A percentile compares a stretch with the other conserved stretches of the same genome.
phyloP scores from a whole-genome alignment of 179 eudicot genomes.

The Drosera spatulata region DNA sequence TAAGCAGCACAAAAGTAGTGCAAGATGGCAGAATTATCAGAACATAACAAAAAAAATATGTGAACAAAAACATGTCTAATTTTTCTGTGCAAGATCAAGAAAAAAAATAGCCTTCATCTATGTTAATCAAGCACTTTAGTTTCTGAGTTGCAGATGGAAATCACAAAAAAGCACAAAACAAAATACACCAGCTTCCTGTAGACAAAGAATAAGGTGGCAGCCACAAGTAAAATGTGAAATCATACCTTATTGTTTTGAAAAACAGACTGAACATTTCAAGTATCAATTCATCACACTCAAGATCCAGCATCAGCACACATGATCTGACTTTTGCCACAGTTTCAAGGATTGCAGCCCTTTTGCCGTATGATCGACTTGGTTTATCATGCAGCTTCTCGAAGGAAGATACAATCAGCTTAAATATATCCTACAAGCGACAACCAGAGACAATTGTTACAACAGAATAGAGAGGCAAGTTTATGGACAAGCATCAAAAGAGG shows the following conservation, averaged over 20 bases:
- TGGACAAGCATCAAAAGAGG: not conserved
- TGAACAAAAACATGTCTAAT: too few species aligned
- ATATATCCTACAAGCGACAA: conserved; percentile 46
- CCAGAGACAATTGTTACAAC: not conserved
- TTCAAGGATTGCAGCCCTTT: conserved; percentile 62
- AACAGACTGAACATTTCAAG: conserved; percentile 72
- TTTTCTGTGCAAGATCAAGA: too few species aligned
- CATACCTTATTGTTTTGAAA: conserved; percentile 58
- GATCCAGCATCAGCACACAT: conserved; percentile 92
- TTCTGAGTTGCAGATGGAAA: not conserved
- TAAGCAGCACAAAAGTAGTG: too few species aligned
- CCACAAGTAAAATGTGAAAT: not conserved
- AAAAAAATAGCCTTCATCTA: not conserved
- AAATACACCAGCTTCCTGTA: not conserved
- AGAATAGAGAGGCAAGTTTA: not conserved
- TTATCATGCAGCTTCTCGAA: conserved; percentile 59
- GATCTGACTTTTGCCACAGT: conserved; percentile 89
- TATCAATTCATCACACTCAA: conserved; percentile 76
- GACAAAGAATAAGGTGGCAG: not conserved
- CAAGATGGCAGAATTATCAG: too few species aligned
- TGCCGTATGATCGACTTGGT: conserved; percentile 49
- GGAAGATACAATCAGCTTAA: conserved; percentile 74
- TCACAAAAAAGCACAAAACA: not conserved
- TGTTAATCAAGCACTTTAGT: not conserved
- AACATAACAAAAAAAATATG: too few species aligned